Evolutionary conservation across 306 rosid genomes (phyloP).

Genomic region (Cicer yamashitae): DNA sequence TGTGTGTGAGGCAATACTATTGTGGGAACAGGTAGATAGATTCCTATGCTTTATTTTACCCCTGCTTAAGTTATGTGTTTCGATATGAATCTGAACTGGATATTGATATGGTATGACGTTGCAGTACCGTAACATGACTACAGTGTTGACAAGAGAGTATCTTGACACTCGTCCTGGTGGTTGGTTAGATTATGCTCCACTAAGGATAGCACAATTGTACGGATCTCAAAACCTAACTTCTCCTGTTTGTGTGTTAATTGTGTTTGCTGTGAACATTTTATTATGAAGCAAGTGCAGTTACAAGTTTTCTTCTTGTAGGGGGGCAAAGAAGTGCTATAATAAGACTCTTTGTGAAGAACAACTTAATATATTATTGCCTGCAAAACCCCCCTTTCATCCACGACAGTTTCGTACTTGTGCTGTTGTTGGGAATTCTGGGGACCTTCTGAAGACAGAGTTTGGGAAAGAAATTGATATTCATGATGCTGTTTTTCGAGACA

Average conservation of each 20-base stretch:
- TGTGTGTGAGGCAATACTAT: conserved; percentile 78
- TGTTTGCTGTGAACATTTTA: conserved; percentile 4
- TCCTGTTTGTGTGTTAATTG: conserved; percentile 31
- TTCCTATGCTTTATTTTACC: conserved; percentile 27
- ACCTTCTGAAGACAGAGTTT: conserved; percentile 83
- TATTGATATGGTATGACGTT: conserved; percentile 50
- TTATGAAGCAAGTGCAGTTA: conserved; percentile 31
- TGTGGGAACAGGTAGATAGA: conserved; percentile 95
- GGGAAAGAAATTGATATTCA: conserved; percentile 92
- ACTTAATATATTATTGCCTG: conserved; percentile 82
- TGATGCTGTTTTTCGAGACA: conserved; percentile 92
- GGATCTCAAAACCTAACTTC: conserved; percentile 35
- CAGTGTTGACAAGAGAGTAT: conserved; percentile 93
- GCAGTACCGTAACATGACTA: conserved; percentile 98
- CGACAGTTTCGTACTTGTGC: conserved; percentile 84
- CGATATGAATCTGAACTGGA: conserved; percentile 41
- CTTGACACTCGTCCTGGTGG: conserved; percentile 88
- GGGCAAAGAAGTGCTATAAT: conserved; percentile 75
- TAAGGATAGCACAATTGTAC: conserved; percentile 93
- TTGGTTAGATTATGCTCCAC: conserved; percentile 87
- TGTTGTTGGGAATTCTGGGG: conserved; percentile 98
- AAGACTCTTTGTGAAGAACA: conserved; percentile 87
- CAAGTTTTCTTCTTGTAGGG: conserved; percentile 56
- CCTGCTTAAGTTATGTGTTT: conserved; percentile 21
- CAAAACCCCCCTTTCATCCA: conserved; percentile 91